Evolutionary conservation across 208 protist genomes (phyloP), one percentile per base, ranked within the genome.

Genomic region (Novymonas esmeraldas): DNA sequence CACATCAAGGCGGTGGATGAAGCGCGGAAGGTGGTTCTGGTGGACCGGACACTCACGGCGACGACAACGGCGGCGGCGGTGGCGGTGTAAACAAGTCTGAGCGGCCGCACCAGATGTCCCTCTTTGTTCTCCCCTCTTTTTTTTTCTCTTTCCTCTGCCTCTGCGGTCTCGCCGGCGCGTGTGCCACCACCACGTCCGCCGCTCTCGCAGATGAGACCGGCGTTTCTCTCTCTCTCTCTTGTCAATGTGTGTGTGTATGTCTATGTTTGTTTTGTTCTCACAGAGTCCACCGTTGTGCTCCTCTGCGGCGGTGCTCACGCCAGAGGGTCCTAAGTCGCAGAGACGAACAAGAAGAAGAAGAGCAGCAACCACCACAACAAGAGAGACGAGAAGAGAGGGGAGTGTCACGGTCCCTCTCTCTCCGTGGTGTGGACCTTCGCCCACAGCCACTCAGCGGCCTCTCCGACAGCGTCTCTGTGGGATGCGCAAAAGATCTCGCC

Each of bases 1-100:
- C 78, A 82, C 56, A 63, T 90, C 44, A 85, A 79, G 61, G 84
- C 65, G 3, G 78, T 89, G 11, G 84, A 93, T 56, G 68, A 82
- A 55, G 56, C 57, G n/a, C 73, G 82, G 14, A 76, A 62, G 42
- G 70, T 87, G 36, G 67, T 83, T 0, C 39, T 93, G 16, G 70
- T 81, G 28, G 84, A 90, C 42, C 79, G 77, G 60, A 75, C 64
- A 22, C 51, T 89, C 22, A 49, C 71, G 9, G 56, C 48, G 4
- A 18, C n/a, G 36, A 28, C 20, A 36, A 20, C 10, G 22, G 28
- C 34, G 1, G 9, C 54, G 20, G 54, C n/a, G 9, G 24, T 44
- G 54, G 13, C 4, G 3, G 3, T 6, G 11, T 6, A 0, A 41
- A 59, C 18, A n/a, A n/a, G 20, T 11, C 34, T 11, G 34, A 11